A percentile compares a stretch with the other conserved stretches of the same genome.
Conservation (phyloP, 345 rosid genomes). For the Lepidium didymum region DNA sequence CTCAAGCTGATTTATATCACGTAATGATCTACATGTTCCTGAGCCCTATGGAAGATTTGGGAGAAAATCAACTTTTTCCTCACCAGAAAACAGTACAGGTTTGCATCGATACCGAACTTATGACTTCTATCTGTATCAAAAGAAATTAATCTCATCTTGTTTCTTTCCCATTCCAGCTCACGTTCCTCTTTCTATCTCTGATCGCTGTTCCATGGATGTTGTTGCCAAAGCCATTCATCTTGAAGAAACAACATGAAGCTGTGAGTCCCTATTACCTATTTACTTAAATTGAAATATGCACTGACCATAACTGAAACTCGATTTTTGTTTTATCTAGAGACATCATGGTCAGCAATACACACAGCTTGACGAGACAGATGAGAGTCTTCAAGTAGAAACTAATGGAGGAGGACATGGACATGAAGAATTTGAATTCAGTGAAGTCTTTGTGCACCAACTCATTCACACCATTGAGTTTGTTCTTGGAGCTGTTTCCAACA, state of each 20-base stretch:
- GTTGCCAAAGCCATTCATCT: slow-evolving; percentile 85
- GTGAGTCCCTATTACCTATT: slow-evolving; percentile 31
- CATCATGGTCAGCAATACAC: slow-evolving; percentile 75
- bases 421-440: slow-evolving; percentile 92
- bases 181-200: slow-evolving; percentile 67
- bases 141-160: not conserved
- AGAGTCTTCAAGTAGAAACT: slow-evolving; percentile 57
- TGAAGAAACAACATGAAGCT: slow-evolving; percentile 77
- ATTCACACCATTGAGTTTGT: slow-evolving; percentile 98
- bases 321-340: slow-evolving; percentile 43
- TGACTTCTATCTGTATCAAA: not conserved
- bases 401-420: slow-evolving; percentile 61
- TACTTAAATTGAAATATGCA: not conserved
- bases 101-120: not conserved
- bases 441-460: slow-evolving; percentile 91
- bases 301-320: not conserved
- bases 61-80: slow-evolving; percentile 86
- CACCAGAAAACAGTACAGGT: slow-evolving; percentile 77
- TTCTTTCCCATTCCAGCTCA: slow-evolving; percentile 42
- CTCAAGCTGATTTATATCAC: slow-evolving; percentile 91
- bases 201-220: slow-evolving; percentile 98
- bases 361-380: slow-evolving; percentile 59
- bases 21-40: slow-evolving; percentile 94
- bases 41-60: slow-evolving; percentile 86
- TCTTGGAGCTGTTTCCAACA: slow-evolving; percentile 97